Evolutionary conservation across 148 eudicot species (phyloP).

Genomic region (Polygonum aviculare): DNA sequence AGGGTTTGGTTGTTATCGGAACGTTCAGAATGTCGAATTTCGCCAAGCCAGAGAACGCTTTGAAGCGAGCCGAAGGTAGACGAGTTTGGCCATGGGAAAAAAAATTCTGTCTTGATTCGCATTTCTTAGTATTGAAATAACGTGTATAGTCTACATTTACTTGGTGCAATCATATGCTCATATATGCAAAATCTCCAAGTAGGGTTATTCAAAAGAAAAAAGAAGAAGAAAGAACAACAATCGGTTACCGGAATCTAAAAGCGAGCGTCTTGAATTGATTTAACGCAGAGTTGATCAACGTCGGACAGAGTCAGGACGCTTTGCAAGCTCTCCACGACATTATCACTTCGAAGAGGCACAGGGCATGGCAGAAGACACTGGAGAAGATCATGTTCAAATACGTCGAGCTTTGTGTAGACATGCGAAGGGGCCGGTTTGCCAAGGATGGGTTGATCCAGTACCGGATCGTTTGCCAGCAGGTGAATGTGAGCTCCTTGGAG

Average conservation of each 20-base stretch:
- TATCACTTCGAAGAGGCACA: slow-evolving; percentile 75
- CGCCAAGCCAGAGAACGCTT: slow-evolving; percentile 59
- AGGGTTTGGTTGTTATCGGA: too few species aligned
- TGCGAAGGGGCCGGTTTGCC: slow-evolving; percentile 78
- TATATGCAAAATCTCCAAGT: too few species aligned
- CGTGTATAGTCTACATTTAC: background rate
- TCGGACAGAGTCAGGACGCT: slow-evolving; percentile 83
- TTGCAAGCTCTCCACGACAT: slow-evolving; percentile 74
- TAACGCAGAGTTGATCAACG: slow-evolving; percentile 67
- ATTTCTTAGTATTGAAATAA: background rate
- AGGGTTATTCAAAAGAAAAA: background rate
- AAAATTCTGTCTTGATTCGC: background rate
- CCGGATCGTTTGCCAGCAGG: slow-evolving; percentile 87
- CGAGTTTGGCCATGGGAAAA: background rate
- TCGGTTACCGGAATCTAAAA: background rate
- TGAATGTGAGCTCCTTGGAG: slow-evolving; percentile 82
- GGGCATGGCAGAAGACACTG: slow-evolving; percentile 75
- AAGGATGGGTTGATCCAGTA: slow-evolving; percentile 91
- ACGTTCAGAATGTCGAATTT: slow-evolving; percentile 39
- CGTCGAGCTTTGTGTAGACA: slow-evolving; percentile 82
- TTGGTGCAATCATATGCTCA: too few species aligned
- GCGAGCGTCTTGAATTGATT: too few species aligned
- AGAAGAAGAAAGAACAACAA: background rate
- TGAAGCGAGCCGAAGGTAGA: slow-evolving; percentile 69
- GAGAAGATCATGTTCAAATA: slow-evolving; percentile 83